These are phyloP conservation scores for Sporisorium iseilematis-ciliati DNA, from an alignment of 1,284 basidiomycete genomes.

Conservation along the genomic window DNA sequence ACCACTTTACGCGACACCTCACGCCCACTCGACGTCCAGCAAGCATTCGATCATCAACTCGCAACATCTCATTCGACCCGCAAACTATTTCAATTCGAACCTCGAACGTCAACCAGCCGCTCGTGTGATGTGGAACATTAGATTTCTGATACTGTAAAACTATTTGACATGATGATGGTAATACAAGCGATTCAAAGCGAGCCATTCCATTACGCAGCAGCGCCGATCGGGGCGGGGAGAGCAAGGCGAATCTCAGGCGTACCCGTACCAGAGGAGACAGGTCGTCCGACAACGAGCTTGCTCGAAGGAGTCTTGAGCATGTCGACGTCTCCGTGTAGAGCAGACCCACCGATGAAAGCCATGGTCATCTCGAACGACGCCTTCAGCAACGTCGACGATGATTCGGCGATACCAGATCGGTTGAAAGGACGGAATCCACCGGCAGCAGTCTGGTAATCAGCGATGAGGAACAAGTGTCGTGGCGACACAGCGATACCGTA, in stretches of 20 bases:
- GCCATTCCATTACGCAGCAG: slow-evolving; percentile 15
- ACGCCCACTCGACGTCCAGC: background rate
- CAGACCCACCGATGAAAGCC: slow-evolving; percentile 93
- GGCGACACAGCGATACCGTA: slow-evolving; percentile 97
- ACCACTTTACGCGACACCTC: slow-evolving; percentile 15
- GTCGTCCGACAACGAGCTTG: slow-evolving; percentile 81
- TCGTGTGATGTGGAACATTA: slow-evolving; percentile 3
- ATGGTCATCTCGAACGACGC: slow-evolving; percentile 98
- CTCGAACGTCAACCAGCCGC: too few relatives aligned
- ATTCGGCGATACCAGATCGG: slow-evolving; percentile 89
- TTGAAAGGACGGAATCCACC: slow-evolving; percentile 99
- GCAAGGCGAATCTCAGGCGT: slow-evolving; percentile 58
- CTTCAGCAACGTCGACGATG: slow-evolving; percentile 92
- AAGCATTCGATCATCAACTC: background rate
- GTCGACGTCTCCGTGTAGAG: slow-evolving; percentile 93
- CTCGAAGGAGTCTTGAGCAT: slow-evolving; percentile 88
- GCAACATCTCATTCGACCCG: too few relatives aligned
- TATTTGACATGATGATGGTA: slow-evolving; percentile 27
- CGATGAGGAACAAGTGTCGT: slow-evolving; percentile 95
- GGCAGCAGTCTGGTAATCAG: slow-evolving; percentile 98
- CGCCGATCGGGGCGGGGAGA: slow-evolving; percentile 35
- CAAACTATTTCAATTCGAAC: too few relatives aligned
- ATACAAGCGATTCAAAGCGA: slow-evolving; percentile 7
- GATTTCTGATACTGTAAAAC: slow-evolving; percentile 8
- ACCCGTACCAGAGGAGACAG: slow-evolving; percentile 64